Conservation (phyloP, 1,284 basidiomycete species). For the Taiwanofungus camphoratus region DNA sequence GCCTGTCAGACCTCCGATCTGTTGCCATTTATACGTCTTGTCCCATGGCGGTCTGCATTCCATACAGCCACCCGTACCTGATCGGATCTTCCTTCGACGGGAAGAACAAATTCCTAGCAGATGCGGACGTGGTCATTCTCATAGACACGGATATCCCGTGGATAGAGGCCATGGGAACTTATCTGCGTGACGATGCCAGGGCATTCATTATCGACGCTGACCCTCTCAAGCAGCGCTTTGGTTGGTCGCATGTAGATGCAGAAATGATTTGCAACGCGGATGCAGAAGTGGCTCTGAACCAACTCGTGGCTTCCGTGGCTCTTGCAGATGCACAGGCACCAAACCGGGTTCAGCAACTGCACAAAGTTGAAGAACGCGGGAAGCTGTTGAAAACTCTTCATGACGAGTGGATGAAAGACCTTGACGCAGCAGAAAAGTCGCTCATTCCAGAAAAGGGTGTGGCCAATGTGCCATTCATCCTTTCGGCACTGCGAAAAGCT, state of each 20-base stretch:
- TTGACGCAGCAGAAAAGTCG: constrained; percentile 21
- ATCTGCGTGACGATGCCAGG: constrained; percentile 36
- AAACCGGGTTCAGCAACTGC: constrained; percentile 2
- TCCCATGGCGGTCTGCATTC: constrained; percentile 47
- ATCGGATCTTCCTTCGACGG: constrained; percentile 45
- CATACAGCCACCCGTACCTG: constrained; percentile 51
- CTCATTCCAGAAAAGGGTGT: constrained; percentile 16
- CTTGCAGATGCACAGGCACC: constrained; percentile 8
- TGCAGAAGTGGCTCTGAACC: constrained; percentile 43
- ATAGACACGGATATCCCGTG: constrained; percentile 63
- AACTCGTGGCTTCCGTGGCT: constrained; percentile 33
- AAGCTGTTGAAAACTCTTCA: constrained; percentile 22
- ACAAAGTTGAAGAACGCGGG: constrained; percentile 7
- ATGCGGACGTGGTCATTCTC: constrained; percentile 58
- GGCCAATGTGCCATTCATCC: constrained; percentile 43
- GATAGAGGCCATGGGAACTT: constrained; percentile 43
- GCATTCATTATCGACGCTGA: constrained; percentile 63
- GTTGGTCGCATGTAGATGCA: constrained; percentile 51
- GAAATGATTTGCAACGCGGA: constrained; percentile 56
- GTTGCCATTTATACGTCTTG: constrained; percentile 52
- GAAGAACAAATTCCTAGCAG: constrained; percentile 39
- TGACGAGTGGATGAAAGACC: constrained; percentile 21
- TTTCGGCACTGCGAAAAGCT: constrained; percentile 41
- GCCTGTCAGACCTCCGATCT: constrained; percentile 44
- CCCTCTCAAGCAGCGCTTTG: constrained; percentile 49